phyloP scores from a whole-genome alignment of 768 basidiomycete genomes.

The Rhodotorula graminis region DNA sequence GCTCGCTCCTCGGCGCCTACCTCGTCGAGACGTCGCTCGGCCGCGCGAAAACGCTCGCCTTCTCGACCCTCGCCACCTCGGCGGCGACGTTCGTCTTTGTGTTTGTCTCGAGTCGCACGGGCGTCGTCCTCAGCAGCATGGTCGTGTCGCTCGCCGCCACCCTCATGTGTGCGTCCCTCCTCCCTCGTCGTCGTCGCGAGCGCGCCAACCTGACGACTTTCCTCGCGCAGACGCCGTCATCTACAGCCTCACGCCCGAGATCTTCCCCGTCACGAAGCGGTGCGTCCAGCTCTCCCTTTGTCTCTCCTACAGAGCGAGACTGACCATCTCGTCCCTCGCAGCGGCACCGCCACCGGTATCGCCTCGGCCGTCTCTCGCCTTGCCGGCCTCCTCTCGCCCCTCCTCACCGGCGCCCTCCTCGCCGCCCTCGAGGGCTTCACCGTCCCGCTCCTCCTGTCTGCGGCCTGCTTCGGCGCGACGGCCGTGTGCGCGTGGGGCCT shows the following conservation, averaged over 20 bases:
- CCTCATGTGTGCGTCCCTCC: constrained; percentile 48
- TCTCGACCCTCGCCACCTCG: constrained; percentile 57
- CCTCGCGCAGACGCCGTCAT: constrained; percentile 27
- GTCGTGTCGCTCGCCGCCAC: constrained; percentile 74
- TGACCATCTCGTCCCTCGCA: constrained; percentile 50
- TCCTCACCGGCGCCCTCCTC: constrained; percentile 40
- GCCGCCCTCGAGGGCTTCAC: constrained; percentile 11
- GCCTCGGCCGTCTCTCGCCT: constrained; percentile 80
- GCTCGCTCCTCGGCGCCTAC: constrained; percentile 70
- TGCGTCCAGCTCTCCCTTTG: constrained; percentile 39
- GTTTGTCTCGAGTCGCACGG: constrained; percentile 56
- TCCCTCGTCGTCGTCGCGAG: too few relatives aligned
- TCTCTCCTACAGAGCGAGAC: too few relatives aligned
- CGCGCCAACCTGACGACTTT: too few relatives aligned
- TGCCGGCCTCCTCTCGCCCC: constrained; percentile 45
- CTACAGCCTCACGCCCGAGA: constrained; percentile 71
- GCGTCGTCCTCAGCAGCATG: constrained; percentile 62
- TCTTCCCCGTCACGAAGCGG: constrained; percentile 61
- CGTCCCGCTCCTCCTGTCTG: constrained; percentile 35
- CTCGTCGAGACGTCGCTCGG: constrained; percentile 67
- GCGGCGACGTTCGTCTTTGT: constrained; percentile 57
- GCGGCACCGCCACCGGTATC: constrained; percentile 82
- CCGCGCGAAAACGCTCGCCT: constrained; percentile 62
- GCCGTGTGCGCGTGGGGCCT: constrained; percentile 34
- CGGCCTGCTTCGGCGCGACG: constrained; percentile 31